Base-by-base conservation (phyloP, 495 filamentous ascomycete genomes). In the Platismatia glauca region DNA sequence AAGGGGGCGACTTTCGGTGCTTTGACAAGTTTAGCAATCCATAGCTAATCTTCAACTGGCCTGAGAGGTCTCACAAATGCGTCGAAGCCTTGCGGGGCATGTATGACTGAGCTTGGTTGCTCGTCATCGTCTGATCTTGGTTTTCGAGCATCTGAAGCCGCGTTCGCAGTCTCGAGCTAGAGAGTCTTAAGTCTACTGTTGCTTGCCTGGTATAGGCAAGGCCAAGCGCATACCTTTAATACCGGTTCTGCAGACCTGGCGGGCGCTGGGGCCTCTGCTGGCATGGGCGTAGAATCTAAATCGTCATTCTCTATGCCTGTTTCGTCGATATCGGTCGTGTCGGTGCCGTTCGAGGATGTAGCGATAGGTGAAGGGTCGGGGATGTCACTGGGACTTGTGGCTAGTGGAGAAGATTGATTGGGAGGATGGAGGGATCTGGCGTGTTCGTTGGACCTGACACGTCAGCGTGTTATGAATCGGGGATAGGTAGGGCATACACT, bases 61-160 rank as follows among this genome's bases (percentile, higher is more conserved):
- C 55, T 20, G 58, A 24, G 39, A 8, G 11, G 31, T 41, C 86
- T 76, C 69, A 93, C 89, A 81, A 92, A 92, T 60, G 81, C 80
- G 57, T 82, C 79, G 74, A 91, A 95, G 44, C 86, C 88, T 66
- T 87, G 75, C 6, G 91, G 91, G 27, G 88, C 89, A 76, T 95
- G 90, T 68, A 96, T 95, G 56, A 94, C 91, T 4, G 91, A 95
- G 62, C 86, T 79, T 29, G 89, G 82, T 58, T 78, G 75, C 64
- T 85, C 82, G 59, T 93, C 89, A 61, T 92, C 86, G 64, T 85
- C 82, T 43, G 79, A 76, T 29, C 80, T 77, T 61, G 77, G 74
- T 67, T 79, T 79, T 62, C 79, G 70, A 29, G 68, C 70, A 52
- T 80, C 73, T 35, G 81, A 79, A 59, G 79, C 72, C 16, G 85